A percentile compares a stretch with the other conserved stretches of the same genome.
Conservation (phyloP, 768 basidiomycete genomes). For the Lepiota subincarnata region DNA sequence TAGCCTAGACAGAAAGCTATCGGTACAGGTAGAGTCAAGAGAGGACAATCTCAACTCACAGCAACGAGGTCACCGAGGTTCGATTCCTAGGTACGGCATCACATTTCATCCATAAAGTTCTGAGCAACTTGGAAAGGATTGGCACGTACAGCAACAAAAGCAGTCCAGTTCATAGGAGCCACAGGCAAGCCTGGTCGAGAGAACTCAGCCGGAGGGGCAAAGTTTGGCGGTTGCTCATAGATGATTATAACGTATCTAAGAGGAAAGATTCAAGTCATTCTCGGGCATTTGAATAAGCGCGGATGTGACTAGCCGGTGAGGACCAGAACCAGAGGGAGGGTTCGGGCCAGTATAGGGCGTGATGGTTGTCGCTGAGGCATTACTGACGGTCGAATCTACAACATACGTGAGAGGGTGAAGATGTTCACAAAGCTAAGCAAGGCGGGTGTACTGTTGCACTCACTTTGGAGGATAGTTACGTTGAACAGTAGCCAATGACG, state of each 20-base stretch:
- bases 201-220: slow-evolving; percentile 56
- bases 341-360: slow-evolving; percentile 69
- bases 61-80: background rate
- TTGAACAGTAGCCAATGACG: slow-evolving; percentile 81
- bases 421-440: background rate
- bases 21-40: background rate
- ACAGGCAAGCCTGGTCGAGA: slow-evolving; percentile 43
- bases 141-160: too few relatives aligned
- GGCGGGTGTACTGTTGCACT: background rate
- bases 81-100: background rate
- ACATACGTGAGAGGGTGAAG: background rate
- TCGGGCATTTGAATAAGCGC: background rate
- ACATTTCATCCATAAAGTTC: background rate
- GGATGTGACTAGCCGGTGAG: slow-evolving; percentile 55
- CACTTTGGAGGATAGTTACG: slow-evolving; percentile 43
- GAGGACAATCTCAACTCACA: background rate
- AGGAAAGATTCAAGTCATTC: background rate
- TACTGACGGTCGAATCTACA: slow-evolving; percentile 34
- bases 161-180: slow-evolving; percentile 34
- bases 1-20: slow-evolving; percentile 38
- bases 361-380: slow-evolving; percentile 41
- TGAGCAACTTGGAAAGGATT: background rate
- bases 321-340: slow-evolving; percentile 64
- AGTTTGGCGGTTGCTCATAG: slow-evolving; percentile 58
- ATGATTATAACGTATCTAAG: slow-evolving; percentile 64